Evolutionary conservation across 306 rosid species (phyloP), one percentile per base, ranked within the genome.

Genomic region (Vigna angularis): DNA sequence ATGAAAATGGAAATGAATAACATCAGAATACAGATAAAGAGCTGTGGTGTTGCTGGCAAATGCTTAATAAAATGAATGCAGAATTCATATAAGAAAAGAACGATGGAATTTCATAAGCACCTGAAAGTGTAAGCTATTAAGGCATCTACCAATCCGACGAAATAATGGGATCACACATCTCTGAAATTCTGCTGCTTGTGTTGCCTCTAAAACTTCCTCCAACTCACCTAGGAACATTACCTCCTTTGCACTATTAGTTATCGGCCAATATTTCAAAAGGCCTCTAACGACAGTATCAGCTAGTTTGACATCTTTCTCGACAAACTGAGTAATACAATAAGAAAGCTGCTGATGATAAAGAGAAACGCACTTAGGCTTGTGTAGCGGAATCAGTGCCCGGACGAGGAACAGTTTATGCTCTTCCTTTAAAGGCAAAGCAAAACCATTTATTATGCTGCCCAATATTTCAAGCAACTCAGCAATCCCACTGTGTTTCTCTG

Each of bases 321-420:
- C 88, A 74, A 89, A 89, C 82, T 81, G 91, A 66, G 86, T 81
- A 70, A 89, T 85, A 81, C 91, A 89, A 83, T 85, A 87, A 9
- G 85, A 87, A 51, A 89, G 93, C 65, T 85, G 89, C 49, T 87
- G 93, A 62, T 89, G 93, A 72, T 89, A 89, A 85, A 87, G 75
- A 22, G 90, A 58, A 34, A 81, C 85, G 62, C 84, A 87, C 77
- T 85, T 89, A 47, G 93, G 93, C 81, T 87, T 89, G 83, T 89
- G 93, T 74, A 89, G 93, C 48, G 93, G 93, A 55, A 89, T 83
- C 85, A 89, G 62, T 2, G 84, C 88, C 0, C 87, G 93, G 59
- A 76, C 86, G 58, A 89, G 93, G 82, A 89, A 89, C 68, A 89
- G 76, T 83, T 87, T 89, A 85, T 89, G 93, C 84, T 89, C 93